A percentile compares a stretch with the other conserved stretches of the same genome.
phyloP scores from a whole-genome alignment of 495 filamentous ascomycete species.

The Apiosordaria backusii region DNA sequence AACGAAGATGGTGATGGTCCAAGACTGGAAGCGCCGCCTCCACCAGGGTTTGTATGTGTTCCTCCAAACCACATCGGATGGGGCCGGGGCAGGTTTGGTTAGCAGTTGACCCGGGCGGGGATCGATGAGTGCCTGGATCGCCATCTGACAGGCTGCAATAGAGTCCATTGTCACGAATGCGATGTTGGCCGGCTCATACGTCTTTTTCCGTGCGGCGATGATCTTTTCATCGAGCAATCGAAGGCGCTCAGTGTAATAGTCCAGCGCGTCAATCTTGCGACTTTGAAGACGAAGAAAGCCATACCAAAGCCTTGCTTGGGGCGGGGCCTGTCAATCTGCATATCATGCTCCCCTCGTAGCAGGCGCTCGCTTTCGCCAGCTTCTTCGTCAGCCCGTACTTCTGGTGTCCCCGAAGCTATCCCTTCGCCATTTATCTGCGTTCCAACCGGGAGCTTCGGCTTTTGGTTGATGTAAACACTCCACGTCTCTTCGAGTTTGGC shows the following conservation, averaged over 20 bases:
- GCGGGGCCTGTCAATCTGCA: slow-evolving; percentile 40
- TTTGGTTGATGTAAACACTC: slow-evolving; percentile 57
- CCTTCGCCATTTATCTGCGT: slow-evolving; percentile 16
- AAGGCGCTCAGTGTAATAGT: slow-evolving; percentile 89
- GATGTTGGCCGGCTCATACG: slow-evolving; percentile 71
- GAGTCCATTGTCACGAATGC: slow-evolving; percentile 98
- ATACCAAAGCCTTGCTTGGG: slow-evolving; percentile 72
- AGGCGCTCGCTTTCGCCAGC: slow-evolving; percentile 47
- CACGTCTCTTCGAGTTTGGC: slow-evolving; percentile 81
- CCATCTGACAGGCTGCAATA: slow-evolving; percentile 88
- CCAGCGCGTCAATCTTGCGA: slow-evolving; percentile 80
- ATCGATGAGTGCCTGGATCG: slow-evolving; percentile 86
- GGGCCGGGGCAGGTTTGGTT: slow-evolving; percentile 80
- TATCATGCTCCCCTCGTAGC: slow-evolving; percentile 44
- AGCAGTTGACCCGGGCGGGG: slow-evolving; percentile 81
- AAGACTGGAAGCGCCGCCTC: slow-evolving; percentile 68
- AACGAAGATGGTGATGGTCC: slow-evolving; percentile 79
- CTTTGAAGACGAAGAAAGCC: slow-evolving; percentile 71
- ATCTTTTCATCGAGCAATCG: slow-evolving; percentile 78
- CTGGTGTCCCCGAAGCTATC: not conserved
- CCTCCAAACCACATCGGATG: slow-evolving; percentile 84
- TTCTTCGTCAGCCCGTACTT: slow-evolving; percentile 36
- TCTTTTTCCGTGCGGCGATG: slow-evolving; percentile 62
- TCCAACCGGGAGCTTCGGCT: slow-evolving; percentile 13
- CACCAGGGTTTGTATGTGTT: slow-evolving; percentile 85